A percentile compares a stretch with the other conserved stretches of the same genome.
These are phyloP conservation scores for Mortierella sp. DNA, from an alignment of 371 early-diverging fungal species.

Conservation along the genomic window DNA sequence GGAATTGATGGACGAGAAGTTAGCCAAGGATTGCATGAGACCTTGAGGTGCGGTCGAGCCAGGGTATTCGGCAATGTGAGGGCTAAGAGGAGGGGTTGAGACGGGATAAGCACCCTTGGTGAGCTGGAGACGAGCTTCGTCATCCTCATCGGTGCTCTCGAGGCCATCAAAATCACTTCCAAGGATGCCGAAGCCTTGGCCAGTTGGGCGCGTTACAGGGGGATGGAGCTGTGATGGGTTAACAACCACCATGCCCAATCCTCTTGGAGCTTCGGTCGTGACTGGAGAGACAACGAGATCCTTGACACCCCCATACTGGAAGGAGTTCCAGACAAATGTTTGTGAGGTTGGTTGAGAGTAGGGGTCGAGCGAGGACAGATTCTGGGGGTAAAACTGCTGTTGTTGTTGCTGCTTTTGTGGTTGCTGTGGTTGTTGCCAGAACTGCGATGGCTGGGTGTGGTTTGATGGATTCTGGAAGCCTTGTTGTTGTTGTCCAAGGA, in stretches of 20 bases:
- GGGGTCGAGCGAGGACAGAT: too few relatives aligned
- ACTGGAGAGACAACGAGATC: neutral
- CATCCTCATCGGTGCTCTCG: conserved; percentile 19
- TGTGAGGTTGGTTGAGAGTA: too few relatives aligned
- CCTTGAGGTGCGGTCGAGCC: neutral
- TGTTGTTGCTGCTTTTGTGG: neutral
- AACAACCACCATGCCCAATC: neutral
- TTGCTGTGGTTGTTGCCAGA: neutral
- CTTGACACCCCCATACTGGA: conserved; percentile 2
- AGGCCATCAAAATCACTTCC: conserved; percentile 14
- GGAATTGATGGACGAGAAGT: conserved; percentile 1
- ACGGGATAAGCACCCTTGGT: neutral
- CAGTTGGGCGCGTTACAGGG: neutral
- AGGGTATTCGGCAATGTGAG: neutral
- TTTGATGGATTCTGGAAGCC: too few relatives aligned
- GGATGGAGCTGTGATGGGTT: conserved; percentile 7
- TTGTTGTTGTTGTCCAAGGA: too few relatives aligned
- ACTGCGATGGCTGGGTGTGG: neutral
- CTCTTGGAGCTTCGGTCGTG: neutral
- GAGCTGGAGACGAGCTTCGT: conserved; percentile 18
- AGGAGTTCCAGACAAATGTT: neutral
- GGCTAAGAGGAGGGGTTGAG: conserved; percentile 26
- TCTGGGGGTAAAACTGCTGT: neutral
- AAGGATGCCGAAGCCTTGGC: neutral
- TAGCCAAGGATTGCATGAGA: conserved; percentile 6